Base-by-base conservation (phyloP, 176 grass and related monocot species). In the Oryza officinalis region DNA sequence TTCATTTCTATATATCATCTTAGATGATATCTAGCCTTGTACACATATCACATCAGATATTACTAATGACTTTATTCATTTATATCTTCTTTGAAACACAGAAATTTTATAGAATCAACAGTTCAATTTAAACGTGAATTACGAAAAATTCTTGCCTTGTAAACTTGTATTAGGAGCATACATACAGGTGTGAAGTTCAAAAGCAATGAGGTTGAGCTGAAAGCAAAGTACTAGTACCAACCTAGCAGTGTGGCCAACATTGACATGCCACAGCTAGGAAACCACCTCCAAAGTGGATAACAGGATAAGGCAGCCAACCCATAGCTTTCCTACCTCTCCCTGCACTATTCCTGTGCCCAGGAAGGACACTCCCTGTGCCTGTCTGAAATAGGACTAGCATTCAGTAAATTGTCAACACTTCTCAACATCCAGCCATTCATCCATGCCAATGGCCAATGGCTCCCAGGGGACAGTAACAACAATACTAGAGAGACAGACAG, bases 211-310 rank as follows among this genome's bases (percentile, higher is more conserved):
- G 0, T 25, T 61, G 57, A 61, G n/a, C 57, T 23, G 25, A 28
- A 17, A 45, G n/a, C 37, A 43, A 40, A 30, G 43, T 30, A n/a
- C 5, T 59, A 59, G 52, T 20, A 59, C 52, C 12, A 8, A 22
- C 52, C 12, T 22, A 22, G 40, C 28, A 63, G 3, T 0, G 68
- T 37, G 63, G 13, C 13, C 5, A 14, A 18, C 31, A 74, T 74
- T 74, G 69, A 54, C 43, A 80, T 59, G 31, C 9, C 69, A 43
- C 28, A 74, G 70, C 61, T 80, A 41, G 40, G 9, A 38, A 86
- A 80, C 84, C 30, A 66, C 23, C 47, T 37, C 18, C 25, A 74
- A 4, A 81, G 27, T 71, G 79, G 86, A 83, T 83, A 78, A 72
- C 28, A 20, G 52, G 80, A 88, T 88, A 83, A 89, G 76, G 64